Conservation (phyloP, 257 asterid species). For the Solanum etuberosum region DNA sequence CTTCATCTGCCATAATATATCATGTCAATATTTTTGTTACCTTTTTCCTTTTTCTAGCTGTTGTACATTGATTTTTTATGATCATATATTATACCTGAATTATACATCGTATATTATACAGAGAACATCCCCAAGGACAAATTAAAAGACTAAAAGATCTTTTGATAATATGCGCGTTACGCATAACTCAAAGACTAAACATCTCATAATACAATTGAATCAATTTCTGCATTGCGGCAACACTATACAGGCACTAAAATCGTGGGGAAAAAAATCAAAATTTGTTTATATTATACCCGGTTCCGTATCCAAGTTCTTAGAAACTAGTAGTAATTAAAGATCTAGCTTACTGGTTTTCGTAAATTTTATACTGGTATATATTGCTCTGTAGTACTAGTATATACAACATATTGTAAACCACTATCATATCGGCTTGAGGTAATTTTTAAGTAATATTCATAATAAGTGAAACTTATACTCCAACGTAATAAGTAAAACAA, state of each 20-base stretch:
- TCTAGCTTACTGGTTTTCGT: neutral
- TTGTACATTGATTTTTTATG: neutral
- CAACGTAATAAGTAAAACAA: neutral
- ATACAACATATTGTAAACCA: neutral
- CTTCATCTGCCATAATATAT: slow-evolving; percentile 32
- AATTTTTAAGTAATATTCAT: neutral
- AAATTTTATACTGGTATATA: neutral
- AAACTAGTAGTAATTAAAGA: neutral
- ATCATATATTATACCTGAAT: too few species aligned
- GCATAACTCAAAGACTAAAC: neutral
- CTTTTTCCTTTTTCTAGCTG: neutral
- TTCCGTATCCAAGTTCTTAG: neutral
- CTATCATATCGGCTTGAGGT: too few species aligned
- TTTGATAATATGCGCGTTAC: neutral
- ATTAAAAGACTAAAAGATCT: neutral
- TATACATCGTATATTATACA: too few species aligned
- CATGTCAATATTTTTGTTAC: neutral
- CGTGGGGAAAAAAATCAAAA: neutral
- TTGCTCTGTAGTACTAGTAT: neutral
- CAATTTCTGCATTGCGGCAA: neutral
- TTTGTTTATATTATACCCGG: neutral
- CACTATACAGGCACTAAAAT: neutral
- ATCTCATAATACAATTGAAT: neutral
- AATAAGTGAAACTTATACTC: neutral
- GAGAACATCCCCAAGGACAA: neutral